Base-by-base conservation (phyloP, 495 filamentous ascomycete species). In the Aspergillus campestris region DNA sequence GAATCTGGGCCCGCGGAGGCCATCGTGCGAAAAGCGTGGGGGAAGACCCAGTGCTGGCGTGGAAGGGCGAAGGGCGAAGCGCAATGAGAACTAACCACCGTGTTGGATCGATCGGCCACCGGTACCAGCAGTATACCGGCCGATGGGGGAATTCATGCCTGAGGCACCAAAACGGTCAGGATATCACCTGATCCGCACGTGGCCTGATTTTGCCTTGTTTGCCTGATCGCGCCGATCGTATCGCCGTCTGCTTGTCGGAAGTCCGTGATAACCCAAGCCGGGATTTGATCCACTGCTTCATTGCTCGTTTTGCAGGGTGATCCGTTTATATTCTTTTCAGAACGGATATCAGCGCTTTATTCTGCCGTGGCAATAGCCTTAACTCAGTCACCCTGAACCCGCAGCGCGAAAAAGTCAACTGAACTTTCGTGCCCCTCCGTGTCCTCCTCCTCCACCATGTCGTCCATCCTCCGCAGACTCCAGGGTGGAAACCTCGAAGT, bases 401-500 rank as follows among this genome's bases (percentile, higher is more conserved):
- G 8, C 38, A 28, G 15, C 3, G 13, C 13, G 27, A 38, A 40
- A 34, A 41, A 15, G 24, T 13, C 36, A 12, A 32, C 11, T 9
- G 36, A 24, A 24, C 18, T 24, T 24, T 24, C 18, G 18, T 24
- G 18, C 31, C 28, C 36, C 6, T 24, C 27, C 29, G 31, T 38
- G 12, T 38, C 14, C 31, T 3, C 40, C 11, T 32, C 31, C 41
- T 24, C 29, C 46, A 66, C 50, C 50, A 70, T 70, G 60, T 65
- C 68, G 12, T 54, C 52, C 46, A 52, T 71, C 43, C 56, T 71
- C 44, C 67, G 65, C 56, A 64, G 57, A 56, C 55, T 75, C 65
- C 63, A 61, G 84, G 89, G 91, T 41, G 78, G 89, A 28, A 96
- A 96, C 66, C 81, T 98, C 39, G 92, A 98, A 74, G 79, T 98